These are phyloP conservation scores for Rhizopogon vulgaris DNA, from an alignment of 768 basidiomycete species.

Conservation along the genomic window DNA sequence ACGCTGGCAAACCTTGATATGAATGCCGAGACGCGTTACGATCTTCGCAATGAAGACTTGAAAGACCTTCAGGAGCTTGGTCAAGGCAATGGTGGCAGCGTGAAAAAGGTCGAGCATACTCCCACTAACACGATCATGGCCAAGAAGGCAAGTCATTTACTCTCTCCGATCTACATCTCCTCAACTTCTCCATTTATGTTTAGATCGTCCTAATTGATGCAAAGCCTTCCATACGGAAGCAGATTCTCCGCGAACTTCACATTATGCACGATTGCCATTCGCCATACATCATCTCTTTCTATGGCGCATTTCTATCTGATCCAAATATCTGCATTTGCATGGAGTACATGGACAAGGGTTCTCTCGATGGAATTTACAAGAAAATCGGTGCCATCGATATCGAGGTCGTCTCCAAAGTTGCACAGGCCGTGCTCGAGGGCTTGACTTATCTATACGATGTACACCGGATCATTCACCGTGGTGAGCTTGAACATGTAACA, in stretches of 20 bases:
- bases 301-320: slow-evolving; percentile 93
- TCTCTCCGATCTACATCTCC: background rate
- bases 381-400: slow-evolving; percentile 91
- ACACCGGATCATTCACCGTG: slow-evolving; percentile 97
- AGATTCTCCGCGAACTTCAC: slow-evolving; percentile 94
- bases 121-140: slow-evolving; percentile 95
- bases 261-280: slow-evolving; percentile 99
- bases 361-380: slow-evolving; percentile 93
- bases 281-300: slow-evolving; percentile 92
- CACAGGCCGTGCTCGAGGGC: slow-evolving; percentile 91
- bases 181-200: background rate
- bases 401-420: slow-evolving; percentile 88
- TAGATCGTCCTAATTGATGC: slow-evolving; percentile 96
- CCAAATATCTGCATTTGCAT: slow-evolving; percentile 99
- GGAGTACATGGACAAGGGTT: slow-evolving; percentile 94
- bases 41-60: slow-evolving; percentile 85
- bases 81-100: slow-evolving; percentile 95
- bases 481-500: slow-evolving; percentile 39
- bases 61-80: slow-evolving; percentile 89
- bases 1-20: slow-evolving; percentile 84
- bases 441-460: slow-evolving; percentile 96
- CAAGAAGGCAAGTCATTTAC: slow-evolving; percentile 71
- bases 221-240: slow-evolving; percentile 93
- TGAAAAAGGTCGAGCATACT: slow-evolving; percentile 90
- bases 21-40: slow-evolving; percentile 79